Evolutionary conservation across 2,329 filamentous ascomycete genomes (phyloP).

Genomic region (Talaromyces sp.): DNA sequence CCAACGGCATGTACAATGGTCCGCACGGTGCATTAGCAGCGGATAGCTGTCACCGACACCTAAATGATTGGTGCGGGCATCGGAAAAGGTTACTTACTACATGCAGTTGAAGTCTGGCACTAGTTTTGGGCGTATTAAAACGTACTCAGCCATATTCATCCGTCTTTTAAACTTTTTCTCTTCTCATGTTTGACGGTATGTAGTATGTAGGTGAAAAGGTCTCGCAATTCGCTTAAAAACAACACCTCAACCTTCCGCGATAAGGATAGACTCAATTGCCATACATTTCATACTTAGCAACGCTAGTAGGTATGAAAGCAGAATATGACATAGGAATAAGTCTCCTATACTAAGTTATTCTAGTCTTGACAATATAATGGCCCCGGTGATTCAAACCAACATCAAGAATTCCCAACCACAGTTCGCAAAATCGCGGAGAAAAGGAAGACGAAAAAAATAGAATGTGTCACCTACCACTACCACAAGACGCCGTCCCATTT

Average conservation of each 20-base stretch:
- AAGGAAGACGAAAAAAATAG: background rate
- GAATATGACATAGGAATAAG: background rate
- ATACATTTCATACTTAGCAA: background rate
- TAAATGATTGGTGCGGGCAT: background rate
- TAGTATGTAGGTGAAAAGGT: too few relatives aligned
- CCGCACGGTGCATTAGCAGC: too few relatives aligned
- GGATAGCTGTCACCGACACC: background rate
- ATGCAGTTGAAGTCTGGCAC: background rate
- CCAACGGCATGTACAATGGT: too few relatives aligned
- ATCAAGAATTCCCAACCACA: too few relatives aligned
- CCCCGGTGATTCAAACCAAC: too few relatives aligned
- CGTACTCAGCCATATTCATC: too few relatives aligned
- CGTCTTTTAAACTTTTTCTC: too few relatives aligned
- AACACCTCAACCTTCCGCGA: background rate
- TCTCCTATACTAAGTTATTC: too few relatives aligned
- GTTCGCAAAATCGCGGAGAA: background rate
- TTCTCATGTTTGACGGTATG: too few relatives aligned
- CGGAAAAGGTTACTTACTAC: background rate
- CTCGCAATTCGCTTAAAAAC: too few relatives aligned
- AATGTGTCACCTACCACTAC: slow-evolving; percentile 13
- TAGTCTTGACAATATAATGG: too few relatives aligned
- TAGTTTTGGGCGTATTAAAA: too few relatives aligned
- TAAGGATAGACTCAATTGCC: background rate
- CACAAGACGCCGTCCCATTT: slow-evolving; percentile 4
- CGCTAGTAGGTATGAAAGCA: background rate